Evolutionary conservation across 306 rosid genomes (phyloP), one percentile per base, ranked within the genome.

Genomic region (Chamaecrista fasciculata): DNA sequence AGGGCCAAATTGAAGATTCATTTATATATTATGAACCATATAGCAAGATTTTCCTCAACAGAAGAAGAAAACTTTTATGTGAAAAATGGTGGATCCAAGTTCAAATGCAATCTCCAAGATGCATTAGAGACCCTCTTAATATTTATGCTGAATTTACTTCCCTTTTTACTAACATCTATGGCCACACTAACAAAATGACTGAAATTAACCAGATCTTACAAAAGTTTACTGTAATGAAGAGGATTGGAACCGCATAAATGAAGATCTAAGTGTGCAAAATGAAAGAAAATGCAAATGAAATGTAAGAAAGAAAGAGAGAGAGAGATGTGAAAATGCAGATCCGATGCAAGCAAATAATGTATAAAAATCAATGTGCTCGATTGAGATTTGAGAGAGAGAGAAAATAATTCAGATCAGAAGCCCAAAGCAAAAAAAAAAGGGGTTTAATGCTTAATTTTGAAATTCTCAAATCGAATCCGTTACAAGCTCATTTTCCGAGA

Each of bases 161-260:
- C 52, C 4, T 6, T 56, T n/a, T 44, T 64, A 65, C 26, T 70
- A 62, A 61, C 11, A 66, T 70, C 52, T 31, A 69, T 12, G 66
- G 34, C n/a, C 40, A 42, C 37, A 42, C 37, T 34, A 67, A 42
- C 62, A 47, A 23, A 61, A 61, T 52, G 44, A 59, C 20, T 57
- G 42, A 70, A 60, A 37, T 37, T 37, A 66, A 44, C 78, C 82
- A 82, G 90, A 89, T 86, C 88, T 82, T 81, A 48, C 42, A 60
- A 33, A 23, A 76, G 63, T 72, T 28, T 42, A 49, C 4, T 33
- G 42, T 4, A 39, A 23, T 26, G 25, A 62, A 70, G 21, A 73
- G 6, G 39, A 66, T 11, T 11, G 19, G 57, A 18, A 23, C 60
- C 31, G 69, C 57, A 42, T 39, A 37, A 56, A 36, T 31, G 40